Evolutionary conservation across 2,329 filamentous ascomycete genomes (phyloP).

Genomic region (Oidium heveae): DNA sequence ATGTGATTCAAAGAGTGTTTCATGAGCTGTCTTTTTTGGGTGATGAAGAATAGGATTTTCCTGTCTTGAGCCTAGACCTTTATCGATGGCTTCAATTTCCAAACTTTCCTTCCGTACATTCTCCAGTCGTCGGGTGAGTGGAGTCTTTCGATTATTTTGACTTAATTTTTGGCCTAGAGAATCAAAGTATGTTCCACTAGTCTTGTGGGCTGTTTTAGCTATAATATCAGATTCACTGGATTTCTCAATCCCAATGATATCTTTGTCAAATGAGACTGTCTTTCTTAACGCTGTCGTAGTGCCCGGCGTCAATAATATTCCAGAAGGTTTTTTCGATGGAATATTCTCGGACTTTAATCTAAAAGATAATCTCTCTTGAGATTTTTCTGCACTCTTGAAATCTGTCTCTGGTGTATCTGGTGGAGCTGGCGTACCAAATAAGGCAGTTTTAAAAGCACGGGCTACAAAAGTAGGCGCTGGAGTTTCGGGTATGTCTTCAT

Average conservation of each 20-base stretch:
- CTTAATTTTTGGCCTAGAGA: background rate
- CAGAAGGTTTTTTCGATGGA: constrained; percentile 14
- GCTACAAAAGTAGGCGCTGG: constrained; percentile 42
- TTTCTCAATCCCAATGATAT: constrained; percentile 18
- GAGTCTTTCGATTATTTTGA: background rate
- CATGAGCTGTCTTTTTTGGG: background rate
- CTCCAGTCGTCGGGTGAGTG: background rate
- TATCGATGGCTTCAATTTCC: background rate
- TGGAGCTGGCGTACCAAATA: constrained; percentile 32
- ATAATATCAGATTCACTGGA: constrained; percentile 1
- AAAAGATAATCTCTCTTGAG: constrained; percentile 1
- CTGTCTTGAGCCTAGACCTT: background rate
- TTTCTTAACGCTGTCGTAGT: constrained; percentile 34
- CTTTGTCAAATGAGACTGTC: constrained; percentile 37
- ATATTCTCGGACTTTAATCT: constrained; percentile 9
- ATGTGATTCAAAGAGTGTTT: background rate
- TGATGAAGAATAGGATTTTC: background rate
- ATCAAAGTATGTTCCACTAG: constrained; percentile 3
- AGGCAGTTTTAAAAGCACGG: constrained; percentile 34
- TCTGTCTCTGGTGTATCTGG: constrained; percentile 14
- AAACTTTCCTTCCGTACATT: background rate
- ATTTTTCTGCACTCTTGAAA: constrained; percentile 6
- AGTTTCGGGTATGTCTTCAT: constrained; percentile 31
- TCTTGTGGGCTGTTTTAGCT: constrained; percentile 2
- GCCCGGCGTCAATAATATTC: constrained; percentile 38